These are phyloP conservation scores for Acanthochlamys bracteata DNA, from an alignment of 106 monocot species.

Conservation along the genomic window DNA sequence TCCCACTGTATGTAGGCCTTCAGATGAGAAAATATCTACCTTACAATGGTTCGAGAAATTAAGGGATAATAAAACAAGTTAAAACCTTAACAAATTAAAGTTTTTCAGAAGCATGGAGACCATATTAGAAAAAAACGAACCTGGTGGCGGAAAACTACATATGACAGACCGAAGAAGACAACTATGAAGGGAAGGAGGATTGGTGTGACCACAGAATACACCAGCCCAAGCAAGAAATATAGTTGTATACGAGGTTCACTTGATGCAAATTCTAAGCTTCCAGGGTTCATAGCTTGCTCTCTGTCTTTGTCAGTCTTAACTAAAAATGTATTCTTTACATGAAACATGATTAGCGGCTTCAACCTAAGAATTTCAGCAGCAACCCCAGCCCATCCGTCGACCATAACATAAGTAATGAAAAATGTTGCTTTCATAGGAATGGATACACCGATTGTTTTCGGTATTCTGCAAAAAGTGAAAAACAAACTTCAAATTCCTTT, in stretches of 20 bases:
- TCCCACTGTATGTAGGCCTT: too few species aligned
- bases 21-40: too few species aligned
- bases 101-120: background rate
- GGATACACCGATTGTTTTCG: conserved; percentile 57
- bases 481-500: too few species aligned
- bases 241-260: conserved; percentile 83
- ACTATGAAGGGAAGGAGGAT: conserved; percentile 84
- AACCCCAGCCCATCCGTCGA: conserved; percentile 95
- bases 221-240: conserved; percentile 92
- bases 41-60: too few species aligned
- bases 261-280: conserved; percentile 63
- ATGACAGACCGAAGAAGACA: conserved; percentile 68
- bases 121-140: conserved; percentile 17
- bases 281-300: conserved; percentile 91
- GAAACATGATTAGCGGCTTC: conserved; percentile 70
- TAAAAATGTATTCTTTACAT: conserved; percentile 74
- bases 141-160: conserved; percentile 84
- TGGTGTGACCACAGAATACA: conserved; percentile 78
- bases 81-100: background rate
- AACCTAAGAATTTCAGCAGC: conserved; percentile 85
- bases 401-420: conserved; percentile 90
- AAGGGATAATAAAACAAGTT: too few species aligned
- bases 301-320: conserved; percentile 88
- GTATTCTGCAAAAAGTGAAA: conserved; percentile 48
- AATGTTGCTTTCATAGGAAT: conserved; percentile 97